Percentiles rank a stretch among this genome's conserved stretches.
Conservation (phyloP, 2,329 filamentous ascomycete species). For the Diaporthe australafricana region DNA sequence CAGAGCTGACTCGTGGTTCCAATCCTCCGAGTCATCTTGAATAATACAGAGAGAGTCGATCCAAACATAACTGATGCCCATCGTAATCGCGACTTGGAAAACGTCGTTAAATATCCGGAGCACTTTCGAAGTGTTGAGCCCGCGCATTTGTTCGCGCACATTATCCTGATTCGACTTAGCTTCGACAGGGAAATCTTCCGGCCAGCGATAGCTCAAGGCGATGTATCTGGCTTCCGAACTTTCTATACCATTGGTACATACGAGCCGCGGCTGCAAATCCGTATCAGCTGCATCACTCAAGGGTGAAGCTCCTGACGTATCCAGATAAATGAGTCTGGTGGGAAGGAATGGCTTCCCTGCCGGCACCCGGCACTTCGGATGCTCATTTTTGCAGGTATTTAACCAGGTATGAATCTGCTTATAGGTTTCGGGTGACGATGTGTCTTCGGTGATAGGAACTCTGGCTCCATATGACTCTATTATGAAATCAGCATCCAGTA, state of each 20-base stretch:
- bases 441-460: not conserved
- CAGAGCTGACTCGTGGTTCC: not conserved
- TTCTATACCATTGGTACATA: not conserved
- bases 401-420: not conserved
- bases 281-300: not conserved
- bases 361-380: not conserved
- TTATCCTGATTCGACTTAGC: not conserved
- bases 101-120: not conserved
- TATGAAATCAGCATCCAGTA: not conserved
- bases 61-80: not conserved
- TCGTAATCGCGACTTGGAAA: not conserved
- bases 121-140: not conserved
- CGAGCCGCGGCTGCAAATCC: not conserved
- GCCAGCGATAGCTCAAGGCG: not conserved
- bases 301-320: not conserved
- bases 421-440: not conserved
- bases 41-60: not conserved
- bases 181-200: not conserved
- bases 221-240: not conserved
- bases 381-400: not conserved
- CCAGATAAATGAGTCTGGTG: not conserved
- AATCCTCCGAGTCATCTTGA: not conserved
- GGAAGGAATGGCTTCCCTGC: not conserved
- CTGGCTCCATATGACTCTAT: not conserved
- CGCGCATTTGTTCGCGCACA: not conserved